Conservation (phyloP, 2,329 filamentous ascomycete species). For the Chrysosporium keratinophilum region DNA sequence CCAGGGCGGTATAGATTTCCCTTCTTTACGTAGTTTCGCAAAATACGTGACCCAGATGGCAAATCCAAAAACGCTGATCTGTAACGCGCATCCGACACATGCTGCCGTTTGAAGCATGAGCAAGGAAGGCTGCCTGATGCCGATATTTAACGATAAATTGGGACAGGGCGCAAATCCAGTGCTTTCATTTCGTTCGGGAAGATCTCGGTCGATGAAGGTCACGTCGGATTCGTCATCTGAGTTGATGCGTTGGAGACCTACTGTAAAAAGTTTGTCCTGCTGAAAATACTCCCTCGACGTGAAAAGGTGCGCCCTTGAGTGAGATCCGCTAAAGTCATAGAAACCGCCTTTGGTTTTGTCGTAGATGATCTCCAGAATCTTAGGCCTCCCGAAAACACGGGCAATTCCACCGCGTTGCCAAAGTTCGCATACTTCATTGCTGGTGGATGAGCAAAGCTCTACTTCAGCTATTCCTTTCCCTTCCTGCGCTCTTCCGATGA, state of each 20-base stretch:
- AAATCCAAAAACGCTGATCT: slow-evolving; percentile 8
- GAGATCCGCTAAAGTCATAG: slow-evolving; percentile 15
- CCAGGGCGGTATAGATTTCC: slow-evolving; percentile 5
- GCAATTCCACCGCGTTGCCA: slow-evolving; percentile 19
- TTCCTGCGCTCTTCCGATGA: slow-evolving; percentile 40
- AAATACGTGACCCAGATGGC: slow-evolving; percentile 8
- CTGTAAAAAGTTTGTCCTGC: neutral
- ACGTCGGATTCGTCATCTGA: neutral
- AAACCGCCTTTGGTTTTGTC: slow-evolving; percentile 26
- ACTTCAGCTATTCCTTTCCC: slow-evolving; percentile 27
- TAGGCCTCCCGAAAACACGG: slow-evolving; percentile 1
- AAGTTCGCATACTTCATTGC: slow-evolving; percentile 19
- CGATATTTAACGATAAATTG: slow-evolving; percentile 20
- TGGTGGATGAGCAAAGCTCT: slow-evolving; percentile 35
- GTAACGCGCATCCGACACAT: slow-evolving; percentile 15
- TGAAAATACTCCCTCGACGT: neutral
- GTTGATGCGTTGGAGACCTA: too few relatives aligned
- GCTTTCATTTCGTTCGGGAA: neutral
- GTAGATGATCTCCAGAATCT: slow-evolving; percentile 18
- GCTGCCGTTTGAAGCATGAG: slow-evolving; percentile 16
- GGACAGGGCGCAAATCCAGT: slow-evolving; percentile 15
- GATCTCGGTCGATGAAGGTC: neutral
- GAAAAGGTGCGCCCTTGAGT: neutral
- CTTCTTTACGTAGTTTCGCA: neutral
- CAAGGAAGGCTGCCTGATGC: slow-evolving; percentile 13